Conservation (phyloP, 768 basidiomycete species). For the Ramaria sp. region DNA sequence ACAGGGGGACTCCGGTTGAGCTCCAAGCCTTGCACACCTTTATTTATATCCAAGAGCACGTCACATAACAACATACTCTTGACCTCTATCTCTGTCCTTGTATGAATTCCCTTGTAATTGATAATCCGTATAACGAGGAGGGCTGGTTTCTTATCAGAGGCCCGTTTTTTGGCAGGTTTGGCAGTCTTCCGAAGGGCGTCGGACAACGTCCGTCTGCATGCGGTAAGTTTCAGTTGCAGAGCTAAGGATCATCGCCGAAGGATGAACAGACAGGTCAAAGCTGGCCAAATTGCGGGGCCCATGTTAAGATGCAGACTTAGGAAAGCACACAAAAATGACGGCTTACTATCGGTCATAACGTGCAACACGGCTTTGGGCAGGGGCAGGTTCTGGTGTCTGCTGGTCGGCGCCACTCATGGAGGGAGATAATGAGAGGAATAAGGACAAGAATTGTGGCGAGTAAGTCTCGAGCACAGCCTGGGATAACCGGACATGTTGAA, state of each 20-base stretch:
- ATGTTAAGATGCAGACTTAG: background rate
- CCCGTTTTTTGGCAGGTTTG: conserved; percentile 12
- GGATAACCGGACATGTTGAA: too few relatives aligned
- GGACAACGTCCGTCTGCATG: conserved; percentile 13
- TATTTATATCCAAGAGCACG: conserved; percentile 15
- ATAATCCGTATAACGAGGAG: conserved; percentile 18
- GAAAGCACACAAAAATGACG: background rate
- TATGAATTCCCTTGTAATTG: conserved; percentile 14
- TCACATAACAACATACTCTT: conserved; percentile 13
- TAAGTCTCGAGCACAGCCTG: too few relatives aligned
- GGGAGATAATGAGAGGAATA: background rate
- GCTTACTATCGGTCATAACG: conserved; percentile 17
- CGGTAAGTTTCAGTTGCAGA: background rate
- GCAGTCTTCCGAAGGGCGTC: conserved; percentile 16
- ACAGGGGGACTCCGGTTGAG: conserved; percentile 8
- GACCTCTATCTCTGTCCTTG: conserved; percentile 15
- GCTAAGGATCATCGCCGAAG: background rate
- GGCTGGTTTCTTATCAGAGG: conserved; percentile 14
- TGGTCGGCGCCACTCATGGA: background rate
- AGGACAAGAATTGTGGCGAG: background rate
- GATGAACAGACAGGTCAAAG: background rate
- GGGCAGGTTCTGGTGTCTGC: background rate
- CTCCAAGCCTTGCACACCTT: conserved; percentile 6
- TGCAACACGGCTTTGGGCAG: conserved; percentile 10
- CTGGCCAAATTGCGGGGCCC: background rate